Base-by-base conservation (phyloP, 768 basidiomycete genomes). In the Leccinum boreale region DNA sequence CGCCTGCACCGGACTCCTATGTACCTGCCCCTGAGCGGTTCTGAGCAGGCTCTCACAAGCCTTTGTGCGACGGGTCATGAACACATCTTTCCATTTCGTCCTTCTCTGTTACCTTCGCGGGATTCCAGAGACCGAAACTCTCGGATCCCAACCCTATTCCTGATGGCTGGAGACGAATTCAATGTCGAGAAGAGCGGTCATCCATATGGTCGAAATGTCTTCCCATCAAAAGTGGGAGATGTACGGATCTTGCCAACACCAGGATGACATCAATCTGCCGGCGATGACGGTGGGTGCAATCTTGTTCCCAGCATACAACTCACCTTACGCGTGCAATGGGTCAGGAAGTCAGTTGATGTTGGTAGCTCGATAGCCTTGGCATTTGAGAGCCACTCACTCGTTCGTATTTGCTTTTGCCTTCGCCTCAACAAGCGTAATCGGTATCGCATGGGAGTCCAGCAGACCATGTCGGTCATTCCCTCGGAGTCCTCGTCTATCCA, bases 401-500 rank as follows among this genome's bases (percentile, higher is more conserved):
- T 39, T 39, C 8, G 15, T 23, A 45, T 1, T 19, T 19, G 4
- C n/a, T 44, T 11, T 5, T 4, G 44, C 10, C 21, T 11, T 12
- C 12, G 23, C 21, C 7, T 36, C 33, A 35, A 51, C 23, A 21
- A 29, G 46, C 1, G 28, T 5, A n/a, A 52, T 26, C 19, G 36
- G 28, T 15, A 33, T 26, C 31, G 26, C n/a, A 36, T 17, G 12
- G 48, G 28, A 10, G 17, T 15, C 14, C 3, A 11, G 10, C 45
- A 50, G 1, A 6, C 28, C n/a, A 14, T 29, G n/a, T 35, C 24
- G 10, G 19, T 44, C 1, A 46, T 11, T 52, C 26, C 54, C 54
- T 62, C 51, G 31, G 45, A 58, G 39, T 58, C 26, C 59, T 48
- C 44, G 55, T 57, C 15, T 7, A 39, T 56, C 48, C 19, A 24